A percentile compares a stretch with the other conserved stretches of the same genome.
Evolutionary conservation across 768 basidiomycete species (phyloP).

Genomic region (Candolleomyces aberdarensis): DNA sequence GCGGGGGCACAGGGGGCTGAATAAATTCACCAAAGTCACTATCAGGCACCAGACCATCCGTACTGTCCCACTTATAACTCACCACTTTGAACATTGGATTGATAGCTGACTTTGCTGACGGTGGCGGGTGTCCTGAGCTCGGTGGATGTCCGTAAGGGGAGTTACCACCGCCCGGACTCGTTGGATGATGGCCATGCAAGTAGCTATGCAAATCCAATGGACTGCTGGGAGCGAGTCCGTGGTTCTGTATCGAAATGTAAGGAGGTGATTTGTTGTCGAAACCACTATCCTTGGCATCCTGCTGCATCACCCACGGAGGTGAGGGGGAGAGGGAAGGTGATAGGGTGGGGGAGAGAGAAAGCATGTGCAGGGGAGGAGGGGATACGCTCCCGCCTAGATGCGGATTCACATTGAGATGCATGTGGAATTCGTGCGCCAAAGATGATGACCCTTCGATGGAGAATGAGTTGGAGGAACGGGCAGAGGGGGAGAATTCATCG

Average conservation of each 20-base stretch:
- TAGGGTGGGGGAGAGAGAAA: conserved; percentile 67
- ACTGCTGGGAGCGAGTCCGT: conserved; percentile 38
- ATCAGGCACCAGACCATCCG: conserved; percentile 34
- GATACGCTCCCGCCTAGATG: conserved; percentile 64
- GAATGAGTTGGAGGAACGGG: conserved; percentile 77
- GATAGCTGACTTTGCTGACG: conserved; percentile 67
- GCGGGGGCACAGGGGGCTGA: conserved; percentile 49
- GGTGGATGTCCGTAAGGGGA: conserved; percentile 41
- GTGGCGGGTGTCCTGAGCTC: conserved; percentile 57
- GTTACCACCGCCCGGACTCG: conserved; percentile 43
- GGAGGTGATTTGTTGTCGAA: conserved; percentile 36
- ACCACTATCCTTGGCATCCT: conserved; percentile 32
- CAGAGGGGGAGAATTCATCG: conserved; percentile 70
- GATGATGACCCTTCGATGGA: conserved; percentile 62
- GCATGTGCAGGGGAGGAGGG: conserved; percentile 71
- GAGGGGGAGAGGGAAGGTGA: conserved; percentile 46
- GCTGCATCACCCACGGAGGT: conserved; percentile 52
- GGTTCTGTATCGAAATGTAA: conserved; percentile 25
- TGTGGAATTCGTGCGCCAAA: conserved; percentile 72
- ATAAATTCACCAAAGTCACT: conserved; percentile 26
- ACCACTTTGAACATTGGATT: conserved; percentile 93
- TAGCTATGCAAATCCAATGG: conserved; percentile 54
- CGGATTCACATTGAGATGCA: conserved; percentile 66
- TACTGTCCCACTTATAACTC: conserved; percentile 47
- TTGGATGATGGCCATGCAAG: conserved; percentile 41